Conservation (phyloP, 495 filamentous ascomycete genomes). For the Pyronema omphalodes region DNA sequence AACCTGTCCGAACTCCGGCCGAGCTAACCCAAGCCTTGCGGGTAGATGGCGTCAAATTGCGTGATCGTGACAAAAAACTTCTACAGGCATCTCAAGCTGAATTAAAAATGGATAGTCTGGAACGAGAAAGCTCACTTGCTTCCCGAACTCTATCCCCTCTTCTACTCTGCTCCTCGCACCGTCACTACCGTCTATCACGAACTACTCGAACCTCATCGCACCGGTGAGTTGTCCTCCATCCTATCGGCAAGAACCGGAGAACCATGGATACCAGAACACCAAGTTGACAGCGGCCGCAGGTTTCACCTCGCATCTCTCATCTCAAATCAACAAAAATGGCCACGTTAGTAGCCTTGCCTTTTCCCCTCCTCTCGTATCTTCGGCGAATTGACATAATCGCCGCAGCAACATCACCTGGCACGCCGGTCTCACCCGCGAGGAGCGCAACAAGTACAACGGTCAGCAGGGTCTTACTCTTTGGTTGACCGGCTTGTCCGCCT, state of each 20-base stretch:
- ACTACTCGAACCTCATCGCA: not conserved
- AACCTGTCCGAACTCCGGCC: too few species aligned
- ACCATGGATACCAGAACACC: too few species aligned
- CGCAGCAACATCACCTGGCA: constrained; percentile 97
- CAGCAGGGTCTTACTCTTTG: constrained; percentile 90
- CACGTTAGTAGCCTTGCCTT: not conserved
- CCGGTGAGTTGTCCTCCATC: not conserved
- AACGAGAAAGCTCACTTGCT: not conserved
- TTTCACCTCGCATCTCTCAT: not conserved
- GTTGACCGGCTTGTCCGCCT: constrained; percentile 91
- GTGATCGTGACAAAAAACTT: constrained; percentile 1
- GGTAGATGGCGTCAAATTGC: not conserved
- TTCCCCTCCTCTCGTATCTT: not conserved
- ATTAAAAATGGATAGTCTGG: not conserved
- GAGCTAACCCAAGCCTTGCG: not conserved
- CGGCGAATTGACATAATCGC: not conserved
- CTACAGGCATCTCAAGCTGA: not conserved
- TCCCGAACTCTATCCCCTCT: not conserved
- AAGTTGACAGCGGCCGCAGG: too few species aligned
- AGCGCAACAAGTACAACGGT: constrained; percentile 60
- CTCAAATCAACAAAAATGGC: not conserved
- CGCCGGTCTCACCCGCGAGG: constrained; percentile 62
- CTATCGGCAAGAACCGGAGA: not conserved
- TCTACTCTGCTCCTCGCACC: not conserved
- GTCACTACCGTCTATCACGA: not conserved